Conservation (phyloP, 2,329 filamentous ascomycete genomes). For the Pyrenophora seminiperda region DNA sequence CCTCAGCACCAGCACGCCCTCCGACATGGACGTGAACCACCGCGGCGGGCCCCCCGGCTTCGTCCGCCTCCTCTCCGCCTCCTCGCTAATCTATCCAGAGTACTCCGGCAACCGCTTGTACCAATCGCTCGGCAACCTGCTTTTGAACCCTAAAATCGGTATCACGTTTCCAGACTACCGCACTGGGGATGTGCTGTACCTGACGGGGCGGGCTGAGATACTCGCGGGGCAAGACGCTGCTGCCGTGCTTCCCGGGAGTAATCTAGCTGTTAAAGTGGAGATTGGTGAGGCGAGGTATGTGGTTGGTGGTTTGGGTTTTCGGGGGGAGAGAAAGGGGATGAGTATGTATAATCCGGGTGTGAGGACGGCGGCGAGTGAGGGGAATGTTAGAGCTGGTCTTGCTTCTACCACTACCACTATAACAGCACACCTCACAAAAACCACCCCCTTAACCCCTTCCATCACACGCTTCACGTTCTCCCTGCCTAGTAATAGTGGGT, state of each 20-base stretch:
- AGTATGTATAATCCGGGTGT: conserved; percentile 83
- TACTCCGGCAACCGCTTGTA: conserved; percentile 85
- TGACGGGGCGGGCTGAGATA: conserved; percentile 71
- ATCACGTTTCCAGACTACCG: conserved; percentile 75
- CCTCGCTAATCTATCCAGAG: conserved; percentile 75
- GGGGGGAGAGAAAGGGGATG: conserved; percentile 61
- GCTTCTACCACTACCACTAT: conserved; percentile 18
- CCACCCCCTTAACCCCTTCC: conserved; percentile 66
- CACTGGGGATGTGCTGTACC: conserved; percentile 73
- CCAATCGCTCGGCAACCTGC: conserved; percentile 80
- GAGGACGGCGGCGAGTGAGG: conserved; percentile 67
- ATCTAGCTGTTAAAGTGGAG: conserved; percentile 72
- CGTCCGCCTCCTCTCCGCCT: conserved; percentile 68
- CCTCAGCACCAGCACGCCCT: conserved; percentile 66
- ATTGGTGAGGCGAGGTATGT: conserved; percentile 68
- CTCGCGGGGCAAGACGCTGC: conserved; percentile 68
- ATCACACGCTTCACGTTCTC: conserved; percentile 69
- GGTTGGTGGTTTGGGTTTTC: conserved; percentile 68
- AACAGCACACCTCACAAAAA: conserved; percentile 63
- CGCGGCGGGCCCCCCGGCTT: conserved; percentile 78
- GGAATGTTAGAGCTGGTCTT: conserved; percentile 36
- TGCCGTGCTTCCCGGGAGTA: conserved; percentile 68
- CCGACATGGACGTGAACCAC: conserved; percentile 83
- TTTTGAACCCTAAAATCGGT: conserved; percentile 68
- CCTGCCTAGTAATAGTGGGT: conserved; percentile 43